Base-by-base conservation (phyloP, 1,139 yeast genomes). In the Meyerozyma athensensis region DNA sequence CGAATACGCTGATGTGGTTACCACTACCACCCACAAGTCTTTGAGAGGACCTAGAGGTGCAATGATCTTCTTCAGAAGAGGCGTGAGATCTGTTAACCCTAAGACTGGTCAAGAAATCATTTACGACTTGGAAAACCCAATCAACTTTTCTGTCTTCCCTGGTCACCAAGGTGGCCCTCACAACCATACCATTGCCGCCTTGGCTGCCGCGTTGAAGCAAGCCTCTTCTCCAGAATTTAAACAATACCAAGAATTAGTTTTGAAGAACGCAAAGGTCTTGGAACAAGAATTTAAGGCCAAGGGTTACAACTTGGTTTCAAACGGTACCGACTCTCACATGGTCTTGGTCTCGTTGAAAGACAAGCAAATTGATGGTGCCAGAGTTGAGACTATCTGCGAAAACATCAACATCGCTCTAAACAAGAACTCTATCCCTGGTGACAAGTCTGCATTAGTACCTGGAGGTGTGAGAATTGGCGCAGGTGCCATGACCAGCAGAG, bases 151-250 rank as follows among this genome's bases (percentile, higher is more conserved):
- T 18, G 97, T 90, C 32, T 90, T 90, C 86, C 97, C 97, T 51
- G 97, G 95, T 42, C 97, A 90, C 65, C 97, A 90, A 73, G 97
- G 97, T 71, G 97, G 97, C 56, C 97, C 97, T 51, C 97, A 90
- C 66, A 90, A 90, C 73, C 97, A 90, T 67, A 90, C 97, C 52
- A 90, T 90, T 57, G 84, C 96, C 48, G 97, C 97, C 9, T 70
- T 90, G 52, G 95, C 97, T 6, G 95, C 86, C 43, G 97, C 97
- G 18, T 77, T 90, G 59, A 87, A 87, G 61, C 97, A 90, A 72
- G 89, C 96, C 40, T 68, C 75, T 44, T 69, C 85, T 36, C 95
- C 95, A 39, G 96, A 89, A 63, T 90, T 81, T 68, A 81, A 78
- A 59, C 78, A 79, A 54, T 90, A 90, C 68, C 97, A 90, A 68